Evolutionary conservation across 2,329 filamentous ascomycete species (phyloP).

Genomic region (Chaetomiaceae sp.): DNA sequence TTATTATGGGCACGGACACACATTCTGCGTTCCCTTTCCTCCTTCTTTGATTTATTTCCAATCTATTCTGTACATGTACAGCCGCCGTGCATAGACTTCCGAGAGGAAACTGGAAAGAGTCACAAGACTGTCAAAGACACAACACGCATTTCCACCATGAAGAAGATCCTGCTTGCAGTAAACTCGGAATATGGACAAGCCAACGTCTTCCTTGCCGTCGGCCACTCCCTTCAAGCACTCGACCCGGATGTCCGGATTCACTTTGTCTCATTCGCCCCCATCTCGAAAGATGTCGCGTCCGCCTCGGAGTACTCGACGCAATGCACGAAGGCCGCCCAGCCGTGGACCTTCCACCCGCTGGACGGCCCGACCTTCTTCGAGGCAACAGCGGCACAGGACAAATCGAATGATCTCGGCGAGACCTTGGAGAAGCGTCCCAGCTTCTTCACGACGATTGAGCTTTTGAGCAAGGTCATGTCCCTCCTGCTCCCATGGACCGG

Average conservation of each 20-base stretch:
- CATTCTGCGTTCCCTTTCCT: no score
- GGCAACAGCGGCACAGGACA: neutral
- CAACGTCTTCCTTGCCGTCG: constrained; percentile 26
- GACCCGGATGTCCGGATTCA: constrained; percentile 11
- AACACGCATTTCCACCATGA: neutral
- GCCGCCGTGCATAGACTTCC: no score
- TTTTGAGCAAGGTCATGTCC: constrained; percentile 22
- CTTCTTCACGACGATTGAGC: constrained; percentile 32
- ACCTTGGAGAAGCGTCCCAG: constrained; percentile 27
- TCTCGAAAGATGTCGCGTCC: constrained; percentile 19
- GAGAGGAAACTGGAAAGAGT: no score
- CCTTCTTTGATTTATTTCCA: no score
- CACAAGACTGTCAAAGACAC: no score
- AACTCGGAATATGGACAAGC: constrained; percentile 27
- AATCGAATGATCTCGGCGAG: neutral
- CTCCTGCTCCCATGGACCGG: constrained; percentile 36
- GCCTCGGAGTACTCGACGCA: constrained; percentile 29
- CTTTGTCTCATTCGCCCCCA: constrained; percentile 38
- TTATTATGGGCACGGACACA: no score
- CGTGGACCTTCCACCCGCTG: constrained; percentile 29
- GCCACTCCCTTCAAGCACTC: constrained; percentile 19
- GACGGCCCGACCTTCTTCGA: constrained; percentile 19
- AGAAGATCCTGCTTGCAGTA: constrained; percentile 21
- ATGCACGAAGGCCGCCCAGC: constrained; percentile 21
- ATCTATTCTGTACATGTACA: no score